A percentile compares a stretch with the other conserved stretches of the same genome.
Evolutionary conservation across 2,329 filamentous ascomycete species (phyloP).

Genomic region (Drechslerella coelobrocha): DNA sequence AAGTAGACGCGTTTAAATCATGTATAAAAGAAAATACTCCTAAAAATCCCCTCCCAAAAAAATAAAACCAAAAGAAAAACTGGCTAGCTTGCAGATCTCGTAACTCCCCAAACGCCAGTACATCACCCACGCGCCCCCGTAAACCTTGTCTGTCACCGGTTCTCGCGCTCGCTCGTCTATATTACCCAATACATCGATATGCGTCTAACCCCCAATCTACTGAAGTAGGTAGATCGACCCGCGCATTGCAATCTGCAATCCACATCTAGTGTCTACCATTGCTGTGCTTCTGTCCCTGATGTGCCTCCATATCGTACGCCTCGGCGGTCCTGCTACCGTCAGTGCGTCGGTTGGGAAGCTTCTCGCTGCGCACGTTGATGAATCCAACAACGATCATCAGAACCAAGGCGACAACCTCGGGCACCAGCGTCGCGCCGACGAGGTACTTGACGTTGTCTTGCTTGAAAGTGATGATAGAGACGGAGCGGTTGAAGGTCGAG

Average conservation of each 20-base stretch:
- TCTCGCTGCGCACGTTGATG: constrained; percentile 15
- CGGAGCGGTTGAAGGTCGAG: constrained; percentile 39
- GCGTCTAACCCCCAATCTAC: no score
- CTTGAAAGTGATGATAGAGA: constrained; percentile 22
- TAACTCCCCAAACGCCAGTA: not conserved
- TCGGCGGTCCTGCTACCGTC: not conserved
- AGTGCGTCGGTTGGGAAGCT: not conserved
- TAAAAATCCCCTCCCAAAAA: not conserved
- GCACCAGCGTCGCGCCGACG: constrained; percentile 35
- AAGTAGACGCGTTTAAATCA: not conserved
- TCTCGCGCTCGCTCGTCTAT: no score
- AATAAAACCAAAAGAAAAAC: not conserved
- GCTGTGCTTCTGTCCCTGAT: no score
- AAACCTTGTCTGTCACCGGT: not conserved
- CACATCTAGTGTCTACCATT: no score
- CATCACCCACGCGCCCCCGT: not conserved
- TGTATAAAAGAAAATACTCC: not conserved
- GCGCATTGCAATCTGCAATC: no score
- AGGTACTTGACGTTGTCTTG: constrained; percentile 26
- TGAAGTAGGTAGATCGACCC: no score
- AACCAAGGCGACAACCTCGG: constrained; percentile 34
- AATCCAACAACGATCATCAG: constrained; percentile 20
- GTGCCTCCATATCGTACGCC: constrained; percentile 21
- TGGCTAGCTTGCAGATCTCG: not conserved
- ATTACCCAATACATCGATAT: no score